Base-by-base conservation (phyloP, 1,139 yeast genomes). In the Protomyces arabidopsidicola region DNA sequence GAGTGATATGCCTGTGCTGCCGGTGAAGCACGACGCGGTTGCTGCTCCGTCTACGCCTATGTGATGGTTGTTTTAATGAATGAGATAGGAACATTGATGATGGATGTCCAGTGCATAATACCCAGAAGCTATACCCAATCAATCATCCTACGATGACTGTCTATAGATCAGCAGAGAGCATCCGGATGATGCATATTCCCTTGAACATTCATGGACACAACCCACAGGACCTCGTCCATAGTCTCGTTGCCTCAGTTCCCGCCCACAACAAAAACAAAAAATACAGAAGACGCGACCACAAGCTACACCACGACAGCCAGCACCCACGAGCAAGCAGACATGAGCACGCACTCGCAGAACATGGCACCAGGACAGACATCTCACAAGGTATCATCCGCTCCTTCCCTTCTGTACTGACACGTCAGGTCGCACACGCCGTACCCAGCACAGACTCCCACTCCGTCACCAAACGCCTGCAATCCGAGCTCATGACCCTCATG, bases 401-500 rank as follows among this genome's bases (percentile, higher is more conserved):
- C 6, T 10, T 42, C 9, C 24, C 2, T 42, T 18, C 12, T n/a
- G 4, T 16, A n/a, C 16, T 5, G 9, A n/a, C 16, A 42, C 48
- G 18, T 10, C 48, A 42, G 48, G 12, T 42, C 22, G 48, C 48
- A 3, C 48, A 42, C 10, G 48, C 48, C 14, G 48, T 24, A 42
- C 48, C 48, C 12, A 16, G 22, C 14, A 42, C 48, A 12, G 62
- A 58, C 35, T 58, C 62, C 18, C 62, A 58, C 42, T 51, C 56
- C 22, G 62, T 58, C 51, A 58, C 62, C n/a, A 58, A 58, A 20
- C 45, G 63, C 14, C 54, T 60, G 34, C 64, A 60, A 52, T 48
- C 54, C 45, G 64, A 60, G 34, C 52, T 60, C 55, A 60, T 60
- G 64, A 55, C 64, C n/a, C 45, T 59, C 35, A 55, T 73, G 78